A percentile compares a stretch with the other conserved stretches of the same genome.
These are phyloP conservation scores for Begonia masoniana DNA, from an alignment of 306 rosid species.

Conservation along the genomic window DNA sequence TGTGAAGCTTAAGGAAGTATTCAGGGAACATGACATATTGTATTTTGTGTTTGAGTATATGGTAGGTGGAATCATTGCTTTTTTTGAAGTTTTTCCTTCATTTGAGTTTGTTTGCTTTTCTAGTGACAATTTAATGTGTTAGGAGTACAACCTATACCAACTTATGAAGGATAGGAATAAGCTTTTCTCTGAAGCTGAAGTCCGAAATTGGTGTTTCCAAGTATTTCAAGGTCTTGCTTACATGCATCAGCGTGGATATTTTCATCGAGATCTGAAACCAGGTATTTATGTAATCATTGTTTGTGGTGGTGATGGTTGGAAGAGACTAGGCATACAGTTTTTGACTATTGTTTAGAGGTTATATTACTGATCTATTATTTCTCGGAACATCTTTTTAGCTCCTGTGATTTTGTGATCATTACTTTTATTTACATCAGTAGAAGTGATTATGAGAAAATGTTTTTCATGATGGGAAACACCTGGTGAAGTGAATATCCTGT, in stretches of 20 bases:
- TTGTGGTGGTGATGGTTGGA: too few species aligned
- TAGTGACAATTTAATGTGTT: not conserved
- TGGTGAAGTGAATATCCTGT: too few species aligned
- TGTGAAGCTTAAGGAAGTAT: slow-evolving; percentile 93
- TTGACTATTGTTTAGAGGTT: too few species aligned
- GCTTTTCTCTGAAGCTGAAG: slow-evolving; percentile 71
- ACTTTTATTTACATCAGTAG: too few species aligned
- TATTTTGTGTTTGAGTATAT: slow-evolving; percentile 91
- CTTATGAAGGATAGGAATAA: slow-evolving; percentile 82
- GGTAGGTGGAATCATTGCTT: slow-evolving; percentile 32
- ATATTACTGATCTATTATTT: too few species aligned
- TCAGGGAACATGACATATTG: slow-evolving; percentile 73
- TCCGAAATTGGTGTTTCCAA: slow-evolving; percentile 94
- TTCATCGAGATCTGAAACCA: slow-evolving; percentile 98
- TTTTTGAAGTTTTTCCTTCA: too few species aligned
- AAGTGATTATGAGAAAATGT: too few species aligned
- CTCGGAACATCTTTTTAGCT: too few species aligned
- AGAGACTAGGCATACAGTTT: too few species aligned
- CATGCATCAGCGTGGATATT: slow-evolving; percentile 98
- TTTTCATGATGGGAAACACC: too few species aligned
- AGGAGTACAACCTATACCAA: slow-evolving; percentile 89
- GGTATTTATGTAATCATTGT: slow-evolving; percentile 28
- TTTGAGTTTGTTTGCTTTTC: too few species aligned
- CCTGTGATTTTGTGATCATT: too few species aligned
- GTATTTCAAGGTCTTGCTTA: slow-evolving; percentile 96